Conservation (phyloP, 768 basidiomycete genomes). For the Ramaria sp. region DNA sequence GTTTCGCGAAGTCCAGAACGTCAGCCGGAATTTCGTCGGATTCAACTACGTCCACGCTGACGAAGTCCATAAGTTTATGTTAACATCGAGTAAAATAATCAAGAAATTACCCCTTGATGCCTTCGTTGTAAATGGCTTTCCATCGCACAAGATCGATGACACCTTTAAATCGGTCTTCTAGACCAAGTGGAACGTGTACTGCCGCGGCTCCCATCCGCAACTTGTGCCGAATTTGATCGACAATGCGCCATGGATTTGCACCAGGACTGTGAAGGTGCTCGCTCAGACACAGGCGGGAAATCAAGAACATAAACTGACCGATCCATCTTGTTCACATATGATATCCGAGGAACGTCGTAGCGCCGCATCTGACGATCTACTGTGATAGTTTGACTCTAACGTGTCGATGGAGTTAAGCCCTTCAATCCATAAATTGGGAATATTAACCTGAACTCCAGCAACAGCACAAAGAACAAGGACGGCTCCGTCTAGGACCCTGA, state of each 20-base stretch:
- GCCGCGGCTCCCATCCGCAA: slow-evolving; percentile 89
- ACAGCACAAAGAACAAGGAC: slow-evolving; percentile 95
- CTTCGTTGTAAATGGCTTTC: slow-evolving; percentile 92
- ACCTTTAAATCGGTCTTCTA: slow-evolving; percentile 77
- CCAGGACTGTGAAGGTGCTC: slow-evolving; percentile 52
- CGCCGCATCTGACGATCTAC: slow-evolving; percentile 98
- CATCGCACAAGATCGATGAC: slow-evolving; percentile 91
- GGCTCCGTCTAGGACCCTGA: slow-evolving; percentile 94
- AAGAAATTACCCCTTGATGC: slow-evolving; percentile 75
- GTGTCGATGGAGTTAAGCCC: background rate
- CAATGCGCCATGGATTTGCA: slow-evolving; percentile 93
- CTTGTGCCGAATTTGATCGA: slow-evolving; percentile 85
- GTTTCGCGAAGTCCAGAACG: slow-evolving; percentile 61
- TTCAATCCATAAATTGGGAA: background rate
- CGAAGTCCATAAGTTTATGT: background rate
- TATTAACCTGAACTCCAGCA: slow-evolving; percentile 78
- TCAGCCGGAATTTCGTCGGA: slow-evolving; percentile 80
- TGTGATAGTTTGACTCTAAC: slow-evolving; percentile 92
- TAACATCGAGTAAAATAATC: background rate
- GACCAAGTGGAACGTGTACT: slow-evolving; percentile 91
- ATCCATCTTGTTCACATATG: slow-evolving; percentile 99
- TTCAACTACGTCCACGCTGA: slow-evolving; percentile 65
- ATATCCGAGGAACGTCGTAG: slow-evolving; percentile 90
- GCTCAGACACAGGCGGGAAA: background rate
- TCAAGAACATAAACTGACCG: slow-evolving; percentile 34